Base-by-base conservation (phyloP, 169 alveolate genomes). In the Cryptosporidium tyzzeri region DNA sequence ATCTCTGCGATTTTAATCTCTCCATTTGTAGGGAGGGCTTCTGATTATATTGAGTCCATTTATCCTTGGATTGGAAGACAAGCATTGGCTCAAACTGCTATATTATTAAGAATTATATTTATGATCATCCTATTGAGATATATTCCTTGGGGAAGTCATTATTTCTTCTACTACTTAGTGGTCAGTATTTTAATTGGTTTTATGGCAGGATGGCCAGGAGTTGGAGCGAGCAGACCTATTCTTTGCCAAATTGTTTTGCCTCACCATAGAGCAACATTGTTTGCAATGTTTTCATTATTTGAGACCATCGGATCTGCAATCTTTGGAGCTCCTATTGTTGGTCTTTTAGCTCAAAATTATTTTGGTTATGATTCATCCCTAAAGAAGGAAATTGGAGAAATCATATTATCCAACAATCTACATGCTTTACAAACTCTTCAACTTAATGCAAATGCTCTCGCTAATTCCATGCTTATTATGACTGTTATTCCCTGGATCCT, bases 161-260 rank as follows among this genome's bases (percentile, higher is more conserved):
- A 75, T 55, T 92, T 92, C 59, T 51, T 80, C 6, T 86, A 80
- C n/a, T 92, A 84, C 86, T 70, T 92, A 35, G 41, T 92, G 16
- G 84, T 92, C 51, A 87, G 93, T 8, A 65, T 92, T 55, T 59
- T 92, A 55, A 92, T 92, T 84, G 94, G 94, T n/a, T 70, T 92
- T 44, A 68, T 92, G 92, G 92, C 93, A 48, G 94, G 94, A 23
- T 92, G 94, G 94, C 91, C 92, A 68, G 92, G 92, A 37, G 92
- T 92, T 23, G 94, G 94, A 26, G 91, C 94, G 1, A 91, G 91
- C 33, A 92, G 92, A 16, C 94, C 94, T 10, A 92, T 92, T 58
- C 48, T 92, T 50, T 87, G 92, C 67, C 92, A 92, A 69, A 92
- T 92, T 58, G 94, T 92, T n/a, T 62, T 71, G 44, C 94, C 92